A percentile compares a stretch with the other conserved stretches of the same genome.
phyloP scores from a whole-genome alignment of 768 basidiomycete genomes.

The Rossbeevera mucosa region DNA sequence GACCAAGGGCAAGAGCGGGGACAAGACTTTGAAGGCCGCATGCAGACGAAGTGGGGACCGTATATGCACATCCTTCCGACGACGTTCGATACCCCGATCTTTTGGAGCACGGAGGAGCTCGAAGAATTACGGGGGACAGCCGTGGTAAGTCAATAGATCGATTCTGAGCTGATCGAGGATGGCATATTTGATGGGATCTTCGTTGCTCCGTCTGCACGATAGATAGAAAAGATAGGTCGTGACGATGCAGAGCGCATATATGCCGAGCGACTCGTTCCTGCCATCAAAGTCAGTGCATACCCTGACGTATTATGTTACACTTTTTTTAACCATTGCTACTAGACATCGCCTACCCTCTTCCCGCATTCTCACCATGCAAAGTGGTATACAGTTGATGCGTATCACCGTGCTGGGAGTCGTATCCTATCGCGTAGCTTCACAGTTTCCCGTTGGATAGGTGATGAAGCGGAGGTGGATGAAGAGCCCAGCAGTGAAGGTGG shows the following conservation, averaged over 20 bases:
- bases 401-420: slow-evolving; percentile 86
- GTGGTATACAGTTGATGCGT: slow-evolving; percentile 66
- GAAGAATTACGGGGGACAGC: slow-evolving; percentile 74
- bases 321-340: not conserved
- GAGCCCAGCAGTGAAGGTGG: slow-evolving; percentile 19
- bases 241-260: slow-evolving; percentile 78
- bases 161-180: not conserved
- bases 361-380: slow-evolving; percentile 37
- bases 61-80: slow-evolving; percentile 50
- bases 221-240: slow-evolving; percentile 79
- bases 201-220: not conserved
- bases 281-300: slow-evolving; percentile 52
- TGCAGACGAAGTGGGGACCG: slow-evolving; percentile 19
- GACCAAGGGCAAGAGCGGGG: not conserved
- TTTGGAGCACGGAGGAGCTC: slow-evolving; percentile 77
- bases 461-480: slow-evolving; percentile 14
- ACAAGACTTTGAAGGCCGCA: not conserved
- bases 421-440: slow-evolving; percentile 92
- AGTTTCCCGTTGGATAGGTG: slow-evolving; percentile 58
- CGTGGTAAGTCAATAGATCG: slow-evolving; percentile 66
- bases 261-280: slow-evolving; percentile 58
- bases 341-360: slow-evolving; percentile 77
- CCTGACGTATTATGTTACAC: not conserved
- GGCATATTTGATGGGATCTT: not conserved
- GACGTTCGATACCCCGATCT: slow-evolving; percentile 87